A percentile compares a stretch with the other conserved stretches of the same genome.
These are phyloP conservation scores for Globisporangium paddicum DNA, from an alignment of 352 stramenopile species.

Conservation along the genomic window DNA sequence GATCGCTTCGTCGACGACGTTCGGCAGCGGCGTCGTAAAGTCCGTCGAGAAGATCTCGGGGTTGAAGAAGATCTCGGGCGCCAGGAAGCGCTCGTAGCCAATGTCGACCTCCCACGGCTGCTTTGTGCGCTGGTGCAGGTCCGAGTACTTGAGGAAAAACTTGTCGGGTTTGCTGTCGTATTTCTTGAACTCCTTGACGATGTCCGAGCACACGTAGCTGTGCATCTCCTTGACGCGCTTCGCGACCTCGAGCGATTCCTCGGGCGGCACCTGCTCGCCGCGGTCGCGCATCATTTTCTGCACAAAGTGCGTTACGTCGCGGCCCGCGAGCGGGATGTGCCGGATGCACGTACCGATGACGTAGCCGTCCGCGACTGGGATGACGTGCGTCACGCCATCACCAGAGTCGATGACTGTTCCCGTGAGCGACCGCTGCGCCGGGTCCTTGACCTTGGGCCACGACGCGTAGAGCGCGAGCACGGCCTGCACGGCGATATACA, in stretches of 20 bases:
- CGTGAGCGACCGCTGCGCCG: slow-evolving; percentile 86
- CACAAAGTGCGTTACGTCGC: slow-evolving; percentile 95
- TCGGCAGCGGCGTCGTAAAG: slow-evolving; percentile 90
- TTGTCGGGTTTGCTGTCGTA: slow-evolving; percentile 93
- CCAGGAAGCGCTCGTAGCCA: slow-evolving; percentile 93
- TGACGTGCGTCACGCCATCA: slow-evolving; percentile 94
- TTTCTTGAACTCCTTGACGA: slow-evolving; percentile 95
- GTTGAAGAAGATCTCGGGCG: slow-evolving; percentile 96
- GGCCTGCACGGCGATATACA: slow-evolving; percentile 95
- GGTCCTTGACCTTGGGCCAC: slow-evolving; percentile 90
- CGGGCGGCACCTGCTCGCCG: slow-evolving; percentile 87
- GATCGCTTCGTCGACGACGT: slow-evolving; percentile 94
- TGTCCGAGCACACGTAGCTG: slow-evolving; percentile 94
- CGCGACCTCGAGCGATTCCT: slow-evolving; percentile 90
- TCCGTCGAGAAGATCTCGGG: slow-evolving; percentile 95
- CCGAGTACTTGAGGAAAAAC: slow-evolving; percentile 88
- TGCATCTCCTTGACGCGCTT: slow-evolving; percentile 93
- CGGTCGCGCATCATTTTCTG: slow-evolving; percentile 92
- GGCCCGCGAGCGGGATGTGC: slow-evolving; percentile 92
- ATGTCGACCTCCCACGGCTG: slow-evolving; percentile 89
- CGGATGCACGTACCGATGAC: slow-evolving; percentile 95
- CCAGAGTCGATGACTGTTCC: slow-evolving; percentile 94
- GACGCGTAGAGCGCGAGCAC: slow-evolving; percentile 93
- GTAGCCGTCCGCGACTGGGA: slow-evolving; percentile 93
- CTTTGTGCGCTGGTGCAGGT: slow-evolving; percentile 73